A percentile compares a stretch with the other conserved stretches of the same genome.
phyloP scores from a whole-genome alignment of 805 yeast genomes.

The Torulaspora quercuum region DNA sequence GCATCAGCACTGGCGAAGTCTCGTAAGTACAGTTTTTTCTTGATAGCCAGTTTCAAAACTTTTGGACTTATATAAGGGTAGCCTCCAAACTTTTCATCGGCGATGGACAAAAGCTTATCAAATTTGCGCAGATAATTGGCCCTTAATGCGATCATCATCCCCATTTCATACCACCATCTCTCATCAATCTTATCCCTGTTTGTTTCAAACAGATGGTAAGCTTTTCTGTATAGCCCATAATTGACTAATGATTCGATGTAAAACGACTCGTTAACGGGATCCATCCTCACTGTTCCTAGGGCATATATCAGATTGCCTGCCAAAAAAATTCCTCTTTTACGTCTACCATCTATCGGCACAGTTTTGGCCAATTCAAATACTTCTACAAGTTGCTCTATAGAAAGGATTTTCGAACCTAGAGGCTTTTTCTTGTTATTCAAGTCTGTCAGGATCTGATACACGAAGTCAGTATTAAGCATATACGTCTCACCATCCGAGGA shows the following conservation, averaged over 20 bases:
- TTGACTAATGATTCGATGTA: slow-evolving; percentile 45
- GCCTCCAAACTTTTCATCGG: slow-evolving; percentile 28
- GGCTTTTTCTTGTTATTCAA: slow-evolving; percentile 15
- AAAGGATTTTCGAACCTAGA: slow-evolving; percentile 12
- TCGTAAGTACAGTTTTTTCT: slow-evolving; percentile 31
- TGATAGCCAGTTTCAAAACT: slow-evolving; percentile 37
- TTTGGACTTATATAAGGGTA: slow-evolving; percentile 39
- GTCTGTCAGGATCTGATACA: slow-evolving; percentile 23
- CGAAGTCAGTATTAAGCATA: slow-evolving; percentile 20
- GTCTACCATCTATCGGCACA: slow-evolving; percentile 33
- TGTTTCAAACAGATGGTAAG: slow-evolving; percentile 39
- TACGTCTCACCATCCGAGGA: slow-evolving; percentile 6
- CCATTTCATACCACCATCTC: slow-evolving; percentile 53
- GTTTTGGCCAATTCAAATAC: slow-evolving; percentile 43
- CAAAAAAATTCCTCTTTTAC: slow-evolving; percentile 38
- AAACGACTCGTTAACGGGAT: slow-evolving; percentile 49
- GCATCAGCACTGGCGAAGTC: slow-evolving; percentile 30
- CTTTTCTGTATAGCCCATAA: slow-evolving; percentile 36
- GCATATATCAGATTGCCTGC: slow-evolving; percentile 46
- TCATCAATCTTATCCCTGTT: slow-evolving; percentile 39
- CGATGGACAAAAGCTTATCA: slow-evolving; percentile 33
- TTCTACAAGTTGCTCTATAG: slow-evolving; percentile 37
- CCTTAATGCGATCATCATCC: slow-evolving; percentile 42
- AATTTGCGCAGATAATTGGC: slow-evolving; percentile 38
- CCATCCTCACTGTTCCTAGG: slow-evolving; percentile 43